Conservation (phyloP, 192 early-diverging fungal species). For the Gigaspora rosea region DNA sequence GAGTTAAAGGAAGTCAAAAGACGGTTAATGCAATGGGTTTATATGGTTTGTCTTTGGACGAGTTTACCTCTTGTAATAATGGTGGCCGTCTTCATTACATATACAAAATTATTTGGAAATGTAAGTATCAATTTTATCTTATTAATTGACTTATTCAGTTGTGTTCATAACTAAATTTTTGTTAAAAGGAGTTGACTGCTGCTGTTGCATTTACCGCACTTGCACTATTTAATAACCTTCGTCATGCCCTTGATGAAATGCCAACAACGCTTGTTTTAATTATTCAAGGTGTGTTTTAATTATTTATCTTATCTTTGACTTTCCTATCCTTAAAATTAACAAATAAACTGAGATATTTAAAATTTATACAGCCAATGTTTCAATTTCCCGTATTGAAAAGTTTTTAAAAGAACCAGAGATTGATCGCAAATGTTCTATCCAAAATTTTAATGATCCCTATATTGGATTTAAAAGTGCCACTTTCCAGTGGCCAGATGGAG, state of each 20-base stretch:
- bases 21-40: slow-evolving; percentile 57
- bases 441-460: slow-evolving; percentile 39
- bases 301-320: background rate
- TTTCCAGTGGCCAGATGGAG: slow-evolving; percentile 62
- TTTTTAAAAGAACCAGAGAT: slow-evolving; percentile 78
- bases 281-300: slow-evolving; percentile 48
- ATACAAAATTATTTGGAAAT: slow-evolving; percentile 61
- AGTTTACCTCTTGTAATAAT: slow-evolving; percentile 64
- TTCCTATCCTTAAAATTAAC: background rate
- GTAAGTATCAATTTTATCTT: slow-evolving; percentile 33
- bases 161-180: slow-evolving; percentile 31
- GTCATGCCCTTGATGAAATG: slow-evolving; percentile 62
- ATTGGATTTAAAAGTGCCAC: slow-evolving; percentile 73
- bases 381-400: slow-evolving; percentile 66
- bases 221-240: slow-evolving; percentile 73
- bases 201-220: slow-evolving; percentile 62
- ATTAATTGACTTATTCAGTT: background rate
- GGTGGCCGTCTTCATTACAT: slow-evolving; percentile 59
- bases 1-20: slow-evolving; percentile 61
- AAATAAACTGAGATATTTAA: too few species aligned
- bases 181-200: slow-evolving; percentile 16
- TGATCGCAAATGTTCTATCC: slow-evolving; percentile 43
- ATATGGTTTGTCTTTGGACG: slow-evolving; percentile 57
- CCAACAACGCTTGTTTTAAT: slow-evolving; percentile 60
- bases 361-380: slow-evolving; percentile 49